These are phyloP conservation scores for Thalassiosira exigua DNA, from an alignment of 352 stramenopile genomes.

Conservation along the genomic window DNA sequence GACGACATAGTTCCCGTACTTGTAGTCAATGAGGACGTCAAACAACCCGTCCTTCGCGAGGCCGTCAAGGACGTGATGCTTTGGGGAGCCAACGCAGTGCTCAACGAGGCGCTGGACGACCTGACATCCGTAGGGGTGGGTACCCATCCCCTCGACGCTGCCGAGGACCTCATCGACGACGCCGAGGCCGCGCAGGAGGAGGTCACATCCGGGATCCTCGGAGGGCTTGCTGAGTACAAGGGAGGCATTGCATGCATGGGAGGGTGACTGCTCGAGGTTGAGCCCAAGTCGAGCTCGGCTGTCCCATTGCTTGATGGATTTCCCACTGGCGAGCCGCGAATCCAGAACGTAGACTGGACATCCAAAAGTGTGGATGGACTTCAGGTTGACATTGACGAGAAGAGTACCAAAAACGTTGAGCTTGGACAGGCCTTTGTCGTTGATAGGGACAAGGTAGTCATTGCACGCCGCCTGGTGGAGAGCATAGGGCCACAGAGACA, in stretches of 20 bases:
- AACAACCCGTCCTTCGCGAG: too few relatives aligned
- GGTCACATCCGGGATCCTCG: too few relatives aligned
- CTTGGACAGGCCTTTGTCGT: slow-evolving; percentile 16
- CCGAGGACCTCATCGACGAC: too few relatives aligned
- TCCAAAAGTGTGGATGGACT: slow-evolving; percentile 35
- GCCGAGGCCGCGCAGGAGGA: too few relatives aligned
- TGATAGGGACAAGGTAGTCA: slow-evolving; percentile 24
- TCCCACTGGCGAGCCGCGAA: slow-evolving; percentile 6
- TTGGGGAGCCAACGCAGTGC: too few relatives aligned
- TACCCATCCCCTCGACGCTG: too few relatives aligned
- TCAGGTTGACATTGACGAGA: slow-evolving; percentile 9
- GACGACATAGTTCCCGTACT: too few relatives aligned
- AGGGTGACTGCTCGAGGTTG: slow-evolving; percentile 16
- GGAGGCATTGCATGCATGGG: slow-evolving; percentile 35
- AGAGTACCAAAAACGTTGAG: slow-evolving; percentile 40
- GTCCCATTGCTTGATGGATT: slow-evolving; percentile 22
- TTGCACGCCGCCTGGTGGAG: slow-evolving; percentile 39
- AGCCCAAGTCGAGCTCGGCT: slow-evolving; percentile 20
- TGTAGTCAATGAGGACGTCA: too few relatives aligned
- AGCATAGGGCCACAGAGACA: slow-evolving; percentile 65
- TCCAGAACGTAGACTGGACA: slow-evolving; percentile 48
- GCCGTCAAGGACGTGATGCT: too few relatives aligned
- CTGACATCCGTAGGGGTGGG: too few relatives aligned
- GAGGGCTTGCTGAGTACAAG: slow-evolving; percentile 50
- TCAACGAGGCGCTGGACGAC: too few relatives aligned